Evolutionary conservation across 805 yeast species (phyloP).

Genomic region (Cyberlindnera japonica): DNA sequence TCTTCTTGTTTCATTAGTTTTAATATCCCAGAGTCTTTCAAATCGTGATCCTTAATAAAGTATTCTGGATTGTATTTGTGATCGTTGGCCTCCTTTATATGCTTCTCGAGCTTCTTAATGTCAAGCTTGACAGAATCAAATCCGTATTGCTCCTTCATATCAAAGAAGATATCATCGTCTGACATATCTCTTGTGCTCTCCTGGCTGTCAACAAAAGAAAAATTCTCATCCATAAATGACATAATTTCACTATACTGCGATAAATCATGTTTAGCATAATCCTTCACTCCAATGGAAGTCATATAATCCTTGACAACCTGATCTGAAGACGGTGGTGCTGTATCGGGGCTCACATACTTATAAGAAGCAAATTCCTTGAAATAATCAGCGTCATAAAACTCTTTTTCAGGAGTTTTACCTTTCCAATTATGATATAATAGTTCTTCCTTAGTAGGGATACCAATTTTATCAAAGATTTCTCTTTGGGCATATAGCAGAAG

Average conservation of each 20-base stretch:
- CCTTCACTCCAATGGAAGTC: constrained; percentile 4
- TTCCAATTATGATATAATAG: constrained; percentile 8
- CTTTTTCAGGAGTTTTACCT: constrained; percentile 12
- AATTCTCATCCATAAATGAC: constrained; percentile 6
- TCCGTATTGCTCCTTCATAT: constrained; percentile 23
- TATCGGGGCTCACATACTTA: constrained; percentile 5
- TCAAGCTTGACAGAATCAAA: constrained; percentile 19
- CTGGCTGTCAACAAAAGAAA: no score
- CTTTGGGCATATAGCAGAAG: constrained; percentile 16
- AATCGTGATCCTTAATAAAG: background rate
- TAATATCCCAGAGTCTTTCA: background rate
- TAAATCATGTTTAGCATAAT: constrained; percentile 3
- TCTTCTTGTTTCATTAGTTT: background rate
- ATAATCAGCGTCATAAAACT: constrained; percentile 20
- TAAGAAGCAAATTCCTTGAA: constrained; percentile 18
- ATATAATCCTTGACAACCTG: background rate
- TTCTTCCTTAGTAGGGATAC: constrained; percentile 13
- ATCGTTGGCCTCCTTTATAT: background rate
- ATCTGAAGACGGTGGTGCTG: background rate
- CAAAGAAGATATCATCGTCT: constrained; percentile 11
- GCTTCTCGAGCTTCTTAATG: constrained; percentile 3
- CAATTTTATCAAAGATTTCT: constrained; percentile 16
- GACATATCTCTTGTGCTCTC: background rate
- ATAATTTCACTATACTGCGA: background rate
- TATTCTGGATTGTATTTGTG: background rate